Evolutionary conservation across 2,329 filamentous ascomycete species (phyloP), one percentile per base, ranked within the genome.

Genomic region (Fusarium austroafricanum): DNA sequence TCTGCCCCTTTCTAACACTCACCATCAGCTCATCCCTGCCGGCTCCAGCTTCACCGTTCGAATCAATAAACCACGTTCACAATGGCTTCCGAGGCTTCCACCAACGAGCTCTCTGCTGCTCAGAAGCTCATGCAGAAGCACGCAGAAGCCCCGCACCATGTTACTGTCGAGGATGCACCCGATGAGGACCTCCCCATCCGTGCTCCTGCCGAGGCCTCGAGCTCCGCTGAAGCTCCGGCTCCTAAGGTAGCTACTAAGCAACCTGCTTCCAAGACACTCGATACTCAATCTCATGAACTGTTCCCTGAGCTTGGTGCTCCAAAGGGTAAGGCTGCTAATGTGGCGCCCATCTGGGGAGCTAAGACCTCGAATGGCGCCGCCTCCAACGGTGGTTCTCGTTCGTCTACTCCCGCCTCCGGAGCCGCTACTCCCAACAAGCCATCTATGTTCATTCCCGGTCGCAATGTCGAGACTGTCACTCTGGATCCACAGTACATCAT

Each of bases 271-370:
- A 73, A 84, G 38, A 55, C 74, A 52, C 82, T 97, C 65, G 93
- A 98, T 79, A 94, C 93, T 20, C 87, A 92, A 75, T 97, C 93
- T 18, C 92, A 96, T 76, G 94, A 98, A 80, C 84, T 92, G 61
- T 99, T 99, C 85, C 96, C 96, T n/a, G 90, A 94, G 72, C 87
- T 99, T 45, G 95, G 94, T 66, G 87, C 82, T 21, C 79, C 84
- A 58, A 89, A 89, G 79, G 83, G 89, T 53, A 94, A 94, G 80
- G 83, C 89, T 66, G 84, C 89, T 58, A 86, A 88, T 70, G 85
- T 89, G 61, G 85, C 90, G 45, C 89, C 90, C 44, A 89, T 92
- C 71, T 97, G 95, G 94, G 91, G 91, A 67, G 87, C 87, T 35
- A 92, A 90, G 81, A 89, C 85, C 60, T 80, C 81, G 64, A 82